phyloP scores from a whole-genome alignment of 2,329 filamentous ascomycete species.

The Botryotinia calthae region DNA sequence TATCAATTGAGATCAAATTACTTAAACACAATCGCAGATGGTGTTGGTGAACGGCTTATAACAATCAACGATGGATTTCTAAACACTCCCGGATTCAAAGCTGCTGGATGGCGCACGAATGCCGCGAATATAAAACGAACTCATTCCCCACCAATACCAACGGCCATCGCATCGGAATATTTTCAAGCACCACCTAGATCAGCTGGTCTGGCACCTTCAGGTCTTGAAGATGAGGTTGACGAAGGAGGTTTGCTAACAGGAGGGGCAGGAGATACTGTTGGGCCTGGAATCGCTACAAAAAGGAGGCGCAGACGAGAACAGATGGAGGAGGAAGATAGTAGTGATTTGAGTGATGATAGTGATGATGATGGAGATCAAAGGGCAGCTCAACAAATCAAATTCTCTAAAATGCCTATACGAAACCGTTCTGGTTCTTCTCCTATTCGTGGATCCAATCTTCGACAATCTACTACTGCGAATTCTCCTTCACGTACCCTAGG shows the following conservation, averaged over 20 bases:
- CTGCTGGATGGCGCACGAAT: slow-evolving; percentile 75
- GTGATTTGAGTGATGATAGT: slow-evolving; percentile 79
- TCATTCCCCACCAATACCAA: slow-evolving; percentile 82
- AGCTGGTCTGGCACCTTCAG: slow-evolving; percentile 52
- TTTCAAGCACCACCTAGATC: slow-evolving; percentile 69
- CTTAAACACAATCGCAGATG: slow-evolving; percentile 75
- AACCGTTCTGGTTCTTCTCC: slow-evolving; percentile 86
- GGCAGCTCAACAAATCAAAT: slow-evolving; percentile 87
- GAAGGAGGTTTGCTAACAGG: slow-evolving; percentile 67
- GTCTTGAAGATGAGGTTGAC: slow-evolving; percentile 64
- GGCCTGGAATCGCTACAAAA: slow-evolving; percentile 64
- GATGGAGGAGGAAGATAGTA: slow-evolving; percentile 76
- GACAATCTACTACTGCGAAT: slow-evolving; percentile 65
- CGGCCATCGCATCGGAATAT: slow-evolving; percentile 78
- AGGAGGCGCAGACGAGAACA: slow-evolving; percentile 67
- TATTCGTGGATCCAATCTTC: slow-evolving; percentile 63
- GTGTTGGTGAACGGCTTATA: slow-evolving; percentile 80
- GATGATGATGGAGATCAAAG: slow-evolving; percentile 72
- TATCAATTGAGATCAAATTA: slow-evolving; percentile 82
- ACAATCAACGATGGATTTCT: slow-evolving; percentile 76
- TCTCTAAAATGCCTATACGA: slow-evolving; percentile 90
- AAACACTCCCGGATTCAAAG: slow-evolving; percentile 78
- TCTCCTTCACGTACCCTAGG: slow-evolving; percentile 59
- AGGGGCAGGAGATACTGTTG: slow-evolving; percentile 64
- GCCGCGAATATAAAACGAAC: slow-evolving; percentile 75